Base-by-base conservation (phyloP, 208 protist genomes). In the Acanthamoeba culbertsoni region DNA sequence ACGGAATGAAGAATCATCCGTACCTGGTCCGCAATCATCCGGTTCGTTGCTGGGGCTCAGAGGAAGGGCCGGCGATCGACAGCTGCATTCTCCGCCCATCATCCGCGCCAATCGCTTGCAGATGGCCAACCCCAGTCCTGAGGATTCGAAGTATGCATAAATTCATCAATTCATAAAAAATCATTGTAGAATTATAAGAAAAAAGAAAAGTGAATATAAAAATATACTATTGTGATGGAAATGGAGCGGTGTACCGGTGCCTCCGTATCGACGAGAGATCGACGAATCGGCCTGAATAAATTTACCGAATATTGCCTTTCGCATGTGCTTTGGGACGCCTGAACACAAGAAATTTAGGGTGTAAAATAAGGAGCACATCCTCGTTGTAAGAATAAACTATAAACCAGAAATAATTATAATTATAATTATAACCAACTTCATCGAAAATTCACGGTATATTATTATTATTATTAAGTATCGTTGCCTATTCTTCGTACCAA, bases 81-180 rank as follows among this genome's bases (percentile, higher is more conserved):
- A 89, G 37, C 79, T 63, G 51, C 79, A 89, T 7, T 91, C 57
- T 1, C 86, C 86, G 53, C 86, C 86, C 86, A 91, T 91, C 57
- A 73, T 48, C 0, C 46, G 57, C 7, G 59, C 59, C 0, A 91
- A 28, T 14, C 59, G 14, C 62, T 91, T 91, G n/a, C 42, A 91
- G 16, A 91, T 91, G 57, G 86, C 53, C 10, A 91, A 23, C 0
- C 86, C 86, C 20, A 91, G 57, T 3, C 86, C 86, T 57, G 31
- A 35, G 18, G 18, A 40, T 79, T 6, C 8, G 5, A 8, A 68
- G 18, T n/a, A 37, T 26, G 59, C 18, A 33, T 68, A 10, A 68
- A 68, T n/a, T n/a, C n/a, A n/a, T n/a, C n/a, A n/a, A n/a, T n/a
- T n/a, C n/a, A n/a, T n/a, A n/a, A n/a, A n/a, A n/a, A n/a, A n/a